Base-by-base conservation (phyloP, 192 early-diverging fungal species). In the Geosiphon pyriformis region DNA sequence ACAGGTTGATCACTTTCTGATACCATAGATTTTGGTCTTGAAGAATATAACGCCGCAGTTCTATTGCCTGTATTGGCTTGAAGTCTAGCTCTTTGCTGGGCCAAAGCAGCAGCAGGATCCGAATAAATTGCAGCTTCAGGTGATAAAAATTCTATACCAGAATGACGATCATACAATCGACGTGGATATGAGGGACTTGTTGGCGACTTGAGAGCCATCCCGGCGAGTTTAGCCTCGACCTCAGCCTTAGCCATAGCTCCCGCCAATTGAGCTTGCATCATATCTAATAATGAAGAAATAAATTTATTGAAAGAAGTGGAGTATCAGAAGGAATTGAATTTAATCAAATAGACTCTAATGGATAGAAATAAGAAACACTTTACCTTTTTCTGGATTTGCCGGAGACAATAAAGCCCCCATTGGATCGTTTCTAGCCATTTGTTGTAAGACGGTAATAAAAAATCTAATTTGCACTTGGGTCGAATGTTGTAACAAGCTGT, bases 381-480 rank as follows among this genome's bases (percentile, higher is more conserved):
- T 79, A 74, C 82, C 78, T 70, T 80, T 82, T 10, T 80, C 80
- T 56, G 74, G 75, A 22, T 71, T 71, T 26, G 80, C 77, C 15
- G 80, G 78, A 29, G 82, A 76, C 17, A 87, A 60, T 23, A 85
- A 75, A 31, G 83, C 81, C 26, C 74, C 79, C 20, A 88, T 72
- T 10, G 90, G 84, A 66, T 96, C 93, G 53, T 84, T 87, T 75
- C 89, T 85, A n/a, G 90, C 88, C 89, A 94, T 88, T 69, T 95
- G 90, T 76, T 94, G 91, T 65, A 98, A 74, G 1, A 95, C 92
- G 3, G 92, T 92, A 59, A 94, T 93, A 52, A 98, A 91, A 70
- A 98, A 98, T 29, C 94, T 86, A 64, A 94, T 87, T 78, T 98
- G 95, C 56, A 98, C 87, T 59, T 85, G 90, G 18, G 89, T 91